Conservation (phyloP, 441 rosid species). For the Eutrema salsugineum region DNA sequence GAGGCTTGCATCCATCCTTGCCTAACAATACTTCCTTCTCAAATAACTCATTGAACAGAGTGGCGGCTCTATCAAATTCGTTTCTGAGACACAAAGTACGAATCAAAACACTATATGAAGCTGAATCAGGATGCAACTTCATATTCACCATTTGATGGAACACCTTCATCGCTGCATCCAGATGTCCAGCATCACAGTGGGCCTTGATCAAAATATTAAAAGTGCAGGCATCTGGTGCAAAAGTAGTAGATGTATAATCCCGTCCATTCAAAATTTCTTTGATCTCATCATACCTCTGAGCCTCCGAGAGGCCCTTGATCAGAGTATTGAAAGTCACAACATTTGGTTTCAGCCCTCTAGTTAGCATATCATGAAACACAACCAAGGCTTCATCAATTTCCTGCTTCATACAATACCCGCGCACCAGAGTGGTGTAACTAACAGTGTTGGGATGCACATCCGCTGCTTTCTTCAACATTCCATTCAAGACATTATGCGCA, state of each 20-base stretch:
- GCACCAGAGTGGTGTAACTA: slow-evolving; percentile 70
- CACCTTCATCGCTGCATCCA: slow-evolving; percentile 53
- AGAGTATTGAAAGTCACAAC: slow-evolving; percentile 63
- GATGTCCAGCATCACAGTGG: slow-evolving; percentile 58
- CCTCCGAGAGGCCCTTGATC: slow-evolving; percentile 74
- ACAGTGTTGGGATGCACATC: slow-evolving; percentile 61
- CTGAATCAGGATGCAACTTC: slow-evolving; percentile 68
- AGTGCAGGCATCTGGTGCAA: slow-evolving; percentile 75
- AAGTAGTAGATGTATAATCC: slow-evolving; percentile 21
- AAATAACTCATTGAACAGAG: slow-evolving; percentile 54
- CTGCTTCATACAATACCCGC: slow-evolving; percentile 76
- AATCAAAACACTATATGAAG: slow-evolving; percentile 71
- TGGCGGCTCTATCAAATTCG: slow-evolving; percentile 65
- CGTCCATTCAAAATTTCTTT: slow-evolving; percentile 47
- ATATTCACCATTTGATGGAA: slow-evolving; percentile 51
- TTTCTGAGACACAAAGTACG: slow-evolving; percentile 50
- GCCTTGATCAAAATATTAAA: slow-evolving; percentile 65
- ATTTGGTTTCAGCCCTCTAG: slow-evolving; percentile 57
- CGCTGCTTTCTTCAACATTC: slow-evolving; percentile 50
- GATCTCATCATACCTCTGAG: slow-evolving; percentile 50
- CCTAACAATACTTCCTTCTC: slow-evolving; percentile 47
- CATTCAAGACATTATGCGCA: slow-evolving; percentile 70
- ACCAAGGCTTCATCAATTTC: slow-evolving; percentile 63
- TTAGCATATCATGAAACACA: slow-evolving; percentile 50
- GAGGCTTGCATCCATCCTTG: slow-evolving; percentile 57